Base-by-base conservation (phyloP, 192 early-diverging fungal species). In the Rhizoclosmatium sp. region DNA sequence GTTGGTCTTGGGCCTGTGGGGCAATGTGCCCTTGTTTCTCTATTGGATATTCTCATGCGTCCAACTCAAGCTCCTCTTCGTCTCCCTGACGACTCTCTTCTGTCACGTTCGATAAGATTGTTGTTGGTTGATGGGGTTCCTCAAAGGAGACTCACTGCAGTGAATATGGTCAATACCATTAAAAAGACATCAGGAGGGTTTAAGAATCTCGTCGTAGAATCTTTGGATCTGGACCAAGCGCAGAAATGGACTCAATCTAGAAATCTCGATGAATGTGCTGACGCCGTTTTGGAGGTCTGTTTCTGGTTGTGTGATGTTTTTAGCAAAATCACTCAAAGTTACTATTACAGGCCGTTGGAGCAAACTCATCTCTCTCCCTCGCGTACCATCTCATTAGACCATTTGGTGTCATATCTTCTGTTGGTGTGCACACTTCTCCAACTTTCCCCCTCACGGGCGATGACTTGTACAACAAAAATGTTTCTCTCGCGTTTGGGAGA, bases 1-100 rank as follows among this genome's bases (percentile, higher is more conserved):
- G 73, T 91, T 10, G 89, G 89, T 3, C 86, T 88, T 45, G 89
- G 89, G 19, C 89, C 89, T 2, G 89, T 91, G 19, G 89, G 87
- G 0, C 75, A 87, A 59, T 83, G 87, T 59, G 82, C 87, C 4
- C 77, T 89, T 60, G 74, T 85, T 31, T 78, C 83, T 21, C 82
- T 87, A 3, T 9, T 67, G 12, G 79, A 67, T 61, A 48, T 44
- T 16, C 58, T 76, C 40, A 19, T 68, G 16, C 60, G 46, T 65
- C 72, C 72, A 7, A 75, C 59, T 39, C 10, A 40, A 3, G 5
- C 72, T 3, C 72, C 72, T 9, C 72, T 75, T 1, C 61, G 72
- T 46, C 72, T 81, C 76, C 10, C 12, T 2, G 59, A 45, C 10
- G 21, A 5, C 0, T 68, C 66, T 16, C 21, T 68, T 23, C 45